Evolutionary conservation across 2,329 filamentous ascomycete species (phyloP).

Genomic region (Sclerotinia borealis): DNA sequence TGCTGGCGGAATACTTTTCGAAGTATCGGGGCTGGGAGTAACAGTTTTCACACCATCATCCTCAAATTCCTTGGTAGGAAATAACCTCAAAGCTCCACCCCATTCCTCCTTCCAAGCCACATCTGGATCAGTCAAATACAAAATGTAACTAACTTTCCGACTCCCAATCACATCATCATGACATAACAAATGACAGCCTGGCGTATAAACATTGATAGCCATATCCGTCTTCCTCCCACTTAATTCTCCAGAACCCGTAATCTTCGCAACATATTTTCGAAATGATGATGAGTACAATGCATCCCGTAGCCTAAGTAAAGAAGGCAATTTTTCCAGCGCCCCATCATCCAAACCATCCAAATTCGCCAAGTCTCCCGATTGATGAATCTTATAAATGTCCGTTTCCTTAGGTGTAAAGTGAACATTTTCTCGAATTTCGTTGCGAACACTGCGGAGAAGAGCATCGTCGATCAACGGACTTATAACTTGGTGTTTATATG

Average conservation of each 20-base stretch:
- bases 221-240: constrained; percentile 96
- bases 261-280: constrained; percentile 77
- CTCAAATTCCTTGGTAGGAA: constrained; percentile 60
- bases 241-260: constrained; percentile 80
- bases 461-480: constrained; percentile 69
- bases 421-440: constrained; percentile 84
- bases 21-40: constrained; percentile 72
- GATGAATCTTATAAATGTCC: constrained; percentile 99
- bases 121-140: constrained; percentile 92
- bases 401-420: constrained; percentile 98
- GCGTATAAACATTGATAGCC: constrained; percentile 98
- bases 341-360: constrained; percentile 87
- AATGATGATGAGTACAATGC: constrained; percentile 88
- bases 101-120: constrained; percentile 83
- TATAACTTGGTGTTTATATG: constrained; percentile 93
- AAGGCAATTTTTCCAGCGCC: constrained; percentile 79
- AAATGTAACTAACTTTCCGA: constrained; percentile 89
- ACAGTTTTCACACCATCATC: constrained; percentile 69
- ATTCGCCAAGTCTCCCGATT: constrained; percentile 95
- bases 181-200: constrained; percentile 89
- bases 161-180: constrained; percentile 99
- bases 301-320: constrained; percentile 85
- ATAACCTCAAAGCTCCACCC: constrained; percentile 87
- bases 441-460: constrained; percentile 78
- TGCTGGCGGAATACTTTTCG: constrained; percentile 80